These are phyloP conservation scores for Dryas alaskensis DNA, from an alignment of 306 rosid species.

Conservation along the genomic window DNA sequence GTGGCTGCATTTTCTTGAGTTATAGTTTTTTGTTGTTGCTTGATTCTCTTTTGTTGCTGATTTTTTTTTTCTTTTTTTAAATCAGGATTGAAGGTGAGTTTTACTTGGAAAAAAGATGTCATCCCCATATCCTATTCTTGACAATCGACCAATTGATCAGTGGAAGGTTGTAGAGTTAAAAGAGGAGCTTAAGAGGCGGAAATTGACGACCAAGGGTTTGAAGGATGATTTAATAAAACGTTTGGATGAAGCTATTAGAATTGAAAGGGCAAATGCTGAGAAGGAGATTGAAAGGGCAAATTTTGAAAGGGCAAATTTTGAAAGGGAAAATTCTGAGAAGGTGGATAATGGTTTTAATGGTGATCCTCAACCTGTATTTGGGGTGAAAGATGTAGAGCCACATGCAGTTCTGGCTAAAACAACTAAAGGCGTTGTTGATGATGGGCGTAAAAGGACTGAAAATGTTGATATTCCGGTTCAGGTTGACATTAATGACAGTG, in stretches of 20 bases:
- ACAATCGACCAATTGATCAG: conserved; percentile 73
- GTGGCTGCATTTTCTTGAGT: not conserved
- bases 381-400: conserved; percentile 19
- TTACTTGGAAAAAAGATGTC: conserved; percentile 53
- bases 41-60: not conserved
- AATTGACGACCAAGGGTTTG: conserved; percentile 63
- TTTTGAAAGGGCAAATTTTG: not conserved
- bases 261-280: conserved; percentile 24
- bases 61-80: not conserved
- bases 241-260: conserved; percentile 64
- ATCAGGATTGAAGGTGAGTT: conserved; percentile 45
- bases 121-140: conserved; percentile 61
- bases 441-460: conserved; percentile 27
- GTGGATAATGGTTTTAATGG: conserved; percentile 35
- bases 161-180: conserved; percentile 90
- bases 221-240: conserved; percentile 89
- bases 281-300: not conserved
- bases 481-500: conserved; percentile 35
- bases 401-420: conserved; percentile 30
- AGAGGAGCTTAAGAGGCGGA: conserved; percentile 89
- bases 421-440: conserved; percentile 25
- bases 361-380: conserved; percentile 26
- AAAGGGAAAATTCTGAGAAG: conserved; percentile 12
- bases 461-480: conserved; percentile 24
- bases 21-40: not conserved